phyloP scores from a whole-genome alignment of 2,329 filamentous ascomycete species.

The Parasarocladium wereldwijsianum region DNA sequence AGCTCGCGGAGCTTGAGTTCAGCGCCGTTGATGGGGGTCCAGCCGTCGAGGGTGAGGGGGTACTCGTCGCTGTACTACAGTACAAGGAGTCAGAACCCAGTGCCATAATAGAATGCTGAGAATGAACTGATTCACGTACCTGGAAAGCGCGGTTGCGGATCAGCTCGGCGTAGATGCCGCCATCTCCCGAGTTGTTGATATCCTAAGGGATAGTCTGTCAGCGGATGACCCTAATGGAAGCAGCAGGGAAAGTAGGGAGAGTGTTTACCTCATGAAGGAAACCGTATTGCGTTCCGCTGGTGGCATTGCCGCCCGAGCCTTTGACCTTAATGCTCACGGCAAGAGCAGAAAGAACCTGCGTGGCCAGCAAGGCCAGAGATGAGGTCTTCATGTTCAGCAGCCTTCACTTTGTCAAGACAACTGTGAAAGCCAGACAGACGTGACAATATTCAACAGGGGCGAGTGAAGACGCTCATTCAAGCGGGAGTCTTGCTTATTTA shows the following conservation, averaged over 20 bases:
- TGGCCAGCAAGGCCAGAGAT: conserved; percentile 10
- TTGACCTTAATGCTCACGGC: conserved; percentile 22
- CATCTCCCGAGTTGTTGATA: conserved; percentile 56
- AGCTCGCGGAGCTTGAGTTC: conserved; percentile 30
- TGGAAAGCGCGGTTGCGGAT: conserved; percentile 61
- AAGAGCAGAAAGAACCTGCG: conserved; percentile 6
- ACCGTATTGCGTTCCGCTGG: conserved; percentile 28
- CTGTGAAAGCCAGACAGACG: too few species aligned
- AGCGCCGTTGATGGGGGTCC: conserved; percentile 27
- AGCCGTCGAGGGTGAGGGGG: conserved; percentile 28
- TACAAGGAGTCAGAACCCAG: too few species aligned
- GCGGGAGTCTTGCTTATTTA: too few species aligned
- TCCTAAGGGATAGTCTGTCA: conserved; percentile 22
- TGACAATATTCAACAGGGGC: too few species aligned
- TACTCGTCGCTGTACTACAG: conserved; percentile 24
- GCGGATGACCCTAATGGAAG: not conserved
- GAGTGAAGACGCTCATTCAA: too few species aligned
- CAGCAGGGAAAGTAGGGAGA: not conserved
- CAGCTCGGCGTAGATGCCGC: conserved; percentile 58
- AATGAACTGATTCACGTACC: too few species aligned
- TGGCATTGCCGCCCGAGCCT: conserved; percentile 24
- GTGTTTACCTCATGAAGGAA: conserved; percentile 26
- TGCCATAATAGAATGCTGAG: too few species aligned
- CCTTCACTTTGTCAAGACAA: too few species aligned
- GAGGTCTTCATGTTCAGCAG: conserved; percentile 8